phyloP scores from a whole-genome alignment of 2,329 filamentous ascomycete genomes.

The Penicillium sp. region DNA sequence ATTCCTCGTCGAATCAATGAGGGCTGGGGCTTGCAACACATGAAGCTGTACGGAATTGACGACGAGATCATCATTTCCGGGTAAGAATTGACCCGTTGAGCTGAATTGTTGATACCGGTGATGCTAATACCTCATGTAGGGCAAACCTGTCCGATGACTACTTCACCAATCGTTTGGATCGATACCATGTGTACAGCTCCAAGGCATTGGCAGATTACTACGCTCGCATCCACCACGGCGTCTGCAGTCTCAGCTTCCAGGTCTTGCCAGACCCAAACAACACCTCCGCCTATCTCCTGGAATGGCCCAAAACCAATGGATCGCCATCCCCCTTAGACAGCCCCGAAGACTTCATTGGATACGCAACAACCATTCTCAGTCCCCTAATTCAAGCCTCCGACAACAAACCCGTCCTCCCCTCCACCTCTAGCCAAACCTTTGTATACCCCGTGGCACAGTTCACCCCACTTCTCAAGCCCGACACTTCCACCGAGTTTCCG shows the following conservation, averaged over 20 bases:
- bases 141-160: slow-evolving; percentile 93
- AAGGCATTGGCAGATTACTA: slow-evolving; percentile 81
- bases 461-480: slow-evolving; percentile 75
- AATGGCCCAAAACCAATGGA: slow-evolving; percentile 75
- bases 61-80: slow-evolving; percentile 94
- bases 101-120: background rate
- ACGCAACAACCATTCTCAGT: slow-evolving; percentile 66
- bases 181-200: slow-evolving; percentile 88
- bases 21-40: slow-evolving; percentile 96
- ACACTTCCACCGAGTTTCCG: slow-evolving; percentile 85
- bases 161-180: slow-evolving; percentile 92
- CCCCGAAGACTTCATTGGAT: slow-evolving; percentile 67
- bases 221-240: slow-evolving; percentile 70
- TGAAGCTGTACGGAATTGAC: slow-evolving; percentile 97
- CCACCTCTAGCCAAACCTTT: slow-evolving; percentile 61
- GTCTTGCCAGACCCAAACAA: slow-evolving; percentile 59
- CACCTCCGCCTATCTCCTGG: slow-evolving; percentile 52
- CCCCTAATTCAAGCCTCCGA: slow-evolving; percentile 62
- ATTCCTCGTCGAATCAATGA: slow-evolving; percentile 92
- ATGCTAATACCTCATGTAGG: slow-evolving; percentile 36
- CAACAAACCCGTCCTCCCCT: slow-evolving; percentile 29
- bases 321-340: slow-evolving; percentile 72
- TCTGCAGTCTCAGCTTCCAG: slow-evolving; percentile 78
- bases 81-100: slow-evolving; percentile 44
- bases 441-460: slow-evolving; percentile 88